Evolutionary conservation across 2,329 filamentous ascomycete genomes (phyloP).

Genomic region (Ophidiomyces ophidiicola): DNA sequence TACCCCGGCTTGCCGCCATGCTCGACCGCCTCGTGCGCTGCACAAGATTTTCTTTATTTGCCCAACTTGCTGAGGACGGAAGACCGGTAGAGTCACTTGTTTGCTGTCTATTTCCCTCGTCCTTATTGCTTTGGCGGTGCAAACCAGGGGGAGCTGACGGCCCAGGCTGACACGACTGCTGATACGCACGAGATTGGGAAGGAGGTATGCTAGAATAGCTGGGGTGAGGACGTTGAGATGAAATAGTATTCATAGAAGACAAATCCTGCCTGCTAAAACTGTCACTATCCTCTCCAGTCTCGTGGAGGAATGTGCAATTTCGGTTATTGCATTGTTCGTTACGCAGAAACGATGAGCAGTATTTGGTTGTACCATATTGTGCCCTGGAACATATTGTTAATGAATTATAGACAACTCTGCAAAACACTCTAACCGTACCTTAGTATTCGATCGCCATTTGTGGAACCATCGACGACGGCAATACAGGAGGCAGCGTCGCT

Average conservation of each 20-base stretch:
- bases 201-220: slow-evolving; percentile 3
- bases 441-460: slow-evolving; percentile 75
- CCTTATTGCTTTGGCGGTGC: slow-evolving; percentile 59
- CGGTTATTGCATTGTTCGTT: slow-evolving; percentile 91
- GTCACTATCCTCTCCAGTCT: slow-evolving; percentile 95
- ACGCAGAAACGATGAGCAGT: slow-evolving; percentile 91
- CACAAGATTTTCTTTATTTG: slow-evolving; percentile 53
- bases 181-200: slow-evolving; percentile 32
- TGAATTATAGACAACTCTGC: not conserved
- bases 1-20: slow-evolving; percentile 66
- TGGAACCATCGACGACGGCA: slow-evolving; percentile 77
- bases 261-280: slow-evolving; percentile 91
- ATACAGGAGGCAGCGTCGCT: slow-evolving; percentile 86
- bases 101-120: slow-evolving; percentile 49
- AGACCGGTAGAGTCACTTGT: slow-evolving; percentile 72
- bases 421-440: slow-evolving; percentile 48
- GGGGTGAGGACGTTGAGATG: slow-evolving; percentile 54
- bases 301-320: slow-evolving; percentile 95
- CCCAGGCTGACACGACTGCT: slow-evolving; percentile 38
- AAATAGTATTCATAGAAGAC: slow-evolving; percentile 85
- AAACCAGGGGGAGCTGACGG: slow-evolving; percentile 48
- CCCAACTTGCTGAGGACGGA: slow-evolving; percentile 89
- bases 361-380: slow-evolving; percentile 86
- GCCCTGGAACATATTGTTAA: slow-evolving; percentile 34
- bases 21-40: slow-evolving; percentile 57